Base-by-base conservation (phyloP, 306 rosid species). In the Erythrophleum fordii region DNA sequence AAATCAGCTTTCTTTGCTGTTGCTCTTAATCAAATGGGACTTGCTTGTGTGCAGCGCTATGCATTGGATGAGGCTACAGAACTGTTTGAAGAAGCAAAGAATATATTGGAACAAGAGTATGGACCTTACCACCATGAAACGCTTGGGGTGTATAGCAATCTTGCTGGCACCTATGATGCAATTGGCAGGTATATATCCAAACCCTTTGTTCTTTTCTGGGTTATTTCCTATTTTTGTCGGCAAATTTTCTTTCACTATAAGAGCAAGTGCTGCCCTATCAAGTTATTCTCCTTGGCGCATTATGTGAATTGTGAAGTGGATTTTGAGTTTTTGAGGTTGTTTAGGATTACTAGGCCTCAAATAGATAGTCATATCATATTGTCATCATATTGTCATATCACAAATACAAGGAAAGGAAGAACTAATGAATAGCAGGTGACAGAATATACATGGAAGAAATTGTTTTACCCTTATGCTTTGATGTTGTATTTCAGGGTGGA, bases 131-230 rank as follows among this genome's bases (percentile, higher is more conserved):
- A 96, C 83, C 90, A 89, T 52, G 97, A 92, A 67, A 96, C 99
- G 6, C 97, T 96, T n/a, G 99, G 95, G 11, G 92, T 92, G 11
- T 92, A 84, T 78, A 91, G 98, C 91, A 96, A 96, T 80, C 97
- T 96, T 69, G 98, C 99, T 68, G 99, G 97, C 73, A 84, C 98
- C 2, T 96, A 92, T 73, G 99, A 96, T 83, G 99, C 98, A n/a
- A 53, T 82, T 62, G 99, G 99, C 75, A 96, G 98, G 99, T 93
- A 88, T 51, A 5, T 28, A 64, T 41, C 37, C 25, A 39, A 8
- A 0, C 70, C 45, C 12, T 20, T 41, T 69, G 22, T 72, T 45
- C n/a, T 26, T 65, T 58, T 67, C 8, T 23, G 44, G 17, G 58
- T 68, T 82, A 37, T 62, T 42, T 26, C 41, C 10, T 52, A n/a